Base-by-base conservation (phyloP, 768 basidiomycete species). In the Lentinula boryana region DNA sequence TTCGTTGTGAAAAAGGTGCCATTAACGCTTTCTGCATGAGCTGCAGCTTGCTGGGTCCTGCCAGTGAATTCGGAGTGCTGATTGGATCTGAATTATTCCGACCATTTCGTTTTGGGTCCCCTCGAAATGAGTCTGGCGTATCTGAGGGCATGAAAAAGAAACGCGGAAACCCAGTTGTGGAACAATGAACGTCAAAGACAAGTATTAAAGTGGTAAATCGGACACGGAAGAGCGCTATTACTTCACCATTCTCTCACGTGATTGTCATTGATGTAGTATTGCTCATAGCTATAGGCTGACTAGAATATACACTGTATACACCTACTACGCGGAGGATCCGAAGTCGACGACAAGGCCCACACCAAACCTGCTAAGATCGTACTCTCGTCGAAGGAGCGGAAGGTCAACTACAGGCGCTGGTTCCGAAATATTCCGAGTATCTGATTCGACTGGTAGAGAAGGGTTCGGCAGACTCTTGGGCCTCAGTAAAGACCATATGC, bases 341-440 rank as follows among this genome's bases (percentile, higher is more conserved):
- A 93, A 84, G 69, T 94, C 92, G 46, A 94, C 60, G 41, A 91
- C 75, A 60, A 93, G 73, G 46, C 83, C 84, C 48, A 94, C 74
- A 8, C 91, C 91, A 71, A 87, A 85, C 10, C 80, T 80, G 31
- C 86, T 82, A 62, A 94, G 71, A 69, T 93, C 91, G 66, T 89
- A 86, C 68, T 89, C 84, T 65, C 75, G 72, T 44, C 81, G 76
- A 51, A 75, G 63, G 51, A 75, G 62, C 3, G 73, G 70, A 8
- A 68, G 65, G 44, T 33, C 50, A 21, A 36, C 16, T 5, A 0
- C n/a, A 21, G 18, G 16, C 15, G 4, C 35, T 36, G 46, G 18
- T 12, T 48, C 48, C 16, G n/a, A 33, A 27, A 16, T 33, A 35
- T 16, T 33, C 31, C 21, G 10, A 16, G 57, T 15, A 57, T 46